A percentile compares a stretch with the other conserved stretches of the same genome.
phyloP scores from a whole-genome alignment of 306 rosid genomes.

The Calophaca sinica region DNA sequence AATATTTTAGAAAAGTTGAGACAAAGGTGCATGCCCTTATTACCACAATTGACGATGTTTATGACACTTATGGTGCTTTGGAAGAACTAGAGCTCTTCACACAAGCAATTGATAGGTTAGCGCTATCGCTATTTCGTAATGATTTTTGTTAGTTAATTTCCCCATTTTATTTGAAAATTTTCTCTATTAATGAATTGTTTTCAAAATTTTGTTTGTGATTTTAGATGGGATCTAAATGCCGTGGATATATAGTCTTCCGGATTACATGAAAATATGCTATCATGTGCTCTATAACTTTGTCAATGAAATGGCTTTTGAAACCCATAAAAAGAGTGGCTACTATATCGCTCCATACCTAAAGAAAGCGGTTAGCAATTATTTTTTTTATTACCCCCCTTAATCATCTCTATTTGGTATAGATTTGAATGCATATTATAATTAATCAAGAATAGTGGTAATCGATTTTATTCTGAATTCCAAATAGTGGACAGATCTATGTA shows the following conservation, averaged over 20 bases:
- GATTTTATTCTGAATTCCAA: not conserved
- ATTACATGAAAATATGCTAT: conserved; percentile 28
- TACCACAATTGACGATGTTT: conserved; percentile 17
- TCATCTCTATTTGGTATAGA: not conserved
- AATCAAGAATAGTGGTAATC: not conserved
- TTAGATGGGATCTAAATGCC: conserved; percentile 24
- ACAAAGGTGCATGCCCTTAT: not conserved
- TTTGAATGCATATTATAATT: not conserved
- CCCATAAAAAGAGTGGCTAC: not conserved
- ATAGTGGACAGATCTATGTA: not conserved
- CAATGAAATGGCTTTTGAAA: conserved; percentile 6
- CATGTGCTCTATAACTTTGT: not conserved
- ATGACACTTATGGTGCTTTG: conserved; percentile 8
- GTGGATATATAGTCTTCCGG: conserved; percentile 7
- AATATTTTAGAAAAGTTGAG: not conserved
- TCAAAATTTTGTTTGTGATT: not conserved
- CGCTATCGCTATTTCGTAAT: not conserved
- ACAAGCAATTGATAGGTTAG: conserved; percentile 1
- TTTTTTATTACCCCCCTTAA: not conserved
- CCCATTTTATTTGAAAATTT: not conserved
- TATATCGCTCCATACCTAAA: not conserved
- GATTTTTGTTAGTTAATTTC: not conserved
- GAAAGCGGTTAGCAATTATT: not conserved
- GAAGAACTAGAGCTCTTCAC: conserved; percentile 31
- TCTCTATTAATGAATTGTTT: too few relatives aligned